Conservation (phyloP, 345 rosid genomes). For the Eucalyptus tenuipes region DNA sequence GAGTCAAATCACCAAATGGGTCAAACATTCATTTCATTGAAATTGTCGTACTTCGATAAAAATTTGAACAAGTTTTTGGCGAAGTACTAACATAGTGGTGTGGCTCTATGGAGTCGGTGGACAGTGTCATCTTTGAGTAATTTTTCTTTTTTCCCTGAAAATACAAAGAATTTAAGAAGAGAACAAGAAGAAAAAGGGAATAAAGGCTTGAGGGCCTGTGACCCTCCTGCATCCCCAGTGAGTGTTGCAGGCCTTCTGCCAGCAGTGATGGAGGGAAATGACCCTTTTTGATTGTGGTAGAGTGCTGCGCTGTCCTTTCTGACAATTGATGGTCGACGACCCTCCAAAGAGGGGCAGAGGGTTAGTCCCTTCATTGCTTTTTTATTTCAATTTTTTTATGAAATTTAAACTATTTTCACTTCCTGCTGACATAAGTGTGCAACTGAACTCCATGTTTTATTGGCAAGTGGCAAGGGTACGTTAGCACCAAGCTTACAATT, state of each 20-base stretch:
- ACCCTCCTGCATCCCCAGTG: neutral
- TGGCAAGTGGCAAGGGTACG: neutral
- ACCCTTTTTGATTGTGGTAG: neutral
- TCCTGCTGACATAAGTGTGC: neutral
- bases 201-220: neutral
- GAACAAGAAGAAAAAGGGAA: neutral
- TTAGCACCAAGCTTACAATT: neutral
- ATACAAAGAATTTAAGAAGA: neutral
- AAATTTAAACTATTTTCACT: neutral
- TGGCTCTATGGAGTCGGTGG: neutral
- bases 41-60: neutral
- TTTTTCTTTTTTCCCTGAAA: neutral
- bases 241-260: neutral
- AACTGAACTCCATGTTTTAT: neutral
- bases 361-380: neutral
- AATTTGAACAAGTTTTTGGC: neutral
- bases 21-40: neutral
- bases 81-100: neutral
- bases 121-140: neutral
- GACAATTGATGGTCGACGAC: neutral
- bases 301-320: neutral
- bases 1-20: neutral
- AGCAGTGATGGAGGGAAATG: neutral
- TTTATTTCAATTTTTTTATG: neutral
- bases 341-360: neutral